Base-by-base conservation (phyloP, 257 asterid species). In the Galeopsis tetrahit region DNA sequence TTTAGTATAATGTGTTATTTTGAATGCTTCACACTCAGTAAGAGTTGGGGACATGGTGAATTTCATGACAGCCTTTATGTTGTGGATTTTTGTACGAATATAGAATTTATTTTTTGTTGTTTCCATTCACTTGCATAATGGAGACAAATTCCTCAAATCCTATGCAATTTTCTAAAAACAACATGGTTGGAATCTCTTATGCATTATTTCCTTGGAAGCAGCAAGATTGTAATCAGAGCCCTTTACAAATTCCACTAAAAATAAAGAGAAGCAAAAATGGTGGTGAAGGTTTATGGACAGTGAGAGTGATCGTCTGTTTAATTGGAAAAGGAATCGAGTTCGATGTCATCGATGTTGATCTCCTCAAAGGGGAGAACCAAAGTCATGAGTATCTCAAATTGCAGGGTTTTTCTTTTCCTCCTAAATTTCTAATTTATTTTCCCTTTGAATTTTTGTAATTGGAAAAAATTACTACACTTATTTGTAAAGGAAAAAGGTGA, bases 11-110 rank as follows among this genome's bases (percentile, higher is more conserved):
- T 69, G 63, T 75, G 66, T 63, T 46, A 43, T 66, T 0, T 58
- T 63, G 76, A 70, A 94, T 97, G 97, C 81, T 62, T 94, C 99
- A 2, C 90, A 90, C 35, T 69, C 75, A 67, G 89, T 94, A 64
- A 84, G 91, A 81, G 82, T 79, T 32, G 98, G 99, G 58, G 99
- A 94, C 83, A 64, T 61, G 72, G 97, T 94, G 74, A 67, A 80
- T 71, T 94, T 98, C 80, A 83, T 82, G 31, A 88, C 91, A 63
- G 78, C 89, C n/a, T n/a, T n/a, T n/a, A n/a, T n/a, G n/a, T n/a
- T n/a, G n/a, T n/a, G n/a, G n/a, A n/a, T n/a, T n/a, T n/a, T n/a
- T n/a, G n/a, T n/a, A n/a, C n/a, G n/a, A n/a, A n/a, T n/a, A n/a
- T n/a, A n/a, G n/a, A n/a, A n/a, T n/a, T n/a, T n/a, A n/a, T n/a